Evolutionary conservation across 495 filamentous ascomycete genomes (phyloP).

Genomic region (Aspergillus diversus): DNA sequence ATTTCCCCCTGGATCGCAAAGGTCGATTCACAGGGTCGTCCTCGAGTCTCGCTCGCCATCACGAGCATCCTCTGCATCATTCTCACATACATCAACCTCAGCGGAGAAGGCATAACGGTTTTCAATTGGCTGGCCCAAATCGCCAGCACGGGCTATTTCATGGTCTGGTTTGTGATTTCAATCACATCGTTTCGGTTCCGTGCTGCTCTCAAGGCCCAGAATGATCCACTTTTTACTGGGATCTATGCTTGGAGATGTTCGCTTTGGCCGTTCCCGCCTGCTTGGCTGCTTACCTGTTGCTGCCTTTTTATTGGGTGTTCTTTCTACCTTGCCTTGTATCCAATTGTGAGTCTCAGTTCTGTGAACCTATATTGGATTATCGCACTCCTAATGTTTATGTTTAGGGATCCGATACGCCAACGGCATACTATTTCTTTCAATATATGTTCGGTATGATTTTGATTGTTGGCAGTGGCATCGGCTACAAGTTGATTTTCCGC

Average conservation of each 20-base stretch:
- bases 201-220: constrained; percentile 34
- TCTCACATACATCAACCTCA: constrained; percentile 34
- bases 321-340: constrained; percentile 22
- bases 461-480: constrained; percentile 23
- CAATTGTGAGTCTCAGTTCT: constrained; percentile 22
- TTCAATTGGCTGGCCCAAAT: constrained; percentile 32
- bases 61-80: constrained; percentile 27
- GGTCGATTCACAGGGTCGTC: constrained; percentile 33
- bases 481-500: constrained; percentile 31
- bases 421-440: constrained; percentile 35
- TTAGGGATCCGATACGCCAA: constrained; percentile 11
- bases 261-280: constrained; percentile 35
- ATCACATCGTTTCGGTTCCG: constrained; percentile 36
- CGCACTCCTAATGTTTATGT: neutral
- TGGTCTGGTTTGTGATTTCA: constrained; percentile 36
- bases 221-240: constrained; percentile 27
- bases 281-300: constrained; percentile 26
- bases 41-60: constrained; percentile 25
- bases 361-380: neutral
- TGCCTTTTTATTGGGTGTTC: constrained; percentile 6
- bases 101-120: constrained; percentile 22
- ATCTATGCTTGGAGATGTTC: constrained; percentile 33
- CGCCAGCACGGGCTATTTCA: constrained; percentile 34
- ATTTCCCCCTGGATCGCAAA: constrained; percentile 26
- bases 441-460: constrained; percentile 35